Evolutionary conservation across 2,329 filamentous ascomycete genomes (phyloP), one percentile per base, ranked within the genome.

Genomic region (Cladosporium halotolerans): DNA sequence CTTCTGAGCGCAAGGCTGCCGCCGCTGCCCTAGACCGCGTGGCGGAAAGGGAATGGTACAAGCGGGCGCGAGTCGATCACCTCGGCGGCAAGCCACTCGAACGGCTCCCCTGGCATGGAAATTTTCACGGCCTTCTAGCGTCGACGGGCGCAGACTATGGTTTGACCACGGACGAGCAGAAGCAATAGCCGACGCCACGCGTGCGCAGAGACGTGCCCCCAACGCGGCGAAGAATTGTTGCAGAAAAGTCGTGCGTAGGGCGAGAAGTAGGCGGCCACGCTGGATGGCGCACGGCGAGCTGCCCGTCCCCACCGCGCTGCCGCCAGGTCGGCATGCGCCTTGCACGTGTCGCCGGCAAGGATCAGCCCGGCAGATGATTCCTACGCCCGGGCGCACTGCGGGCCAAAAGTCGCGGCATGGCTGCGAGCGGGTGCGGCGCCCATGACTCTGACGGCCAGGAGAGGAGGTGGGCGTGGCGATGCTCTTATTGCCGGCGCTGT

Each of bases 301-400:
- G 23, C 36, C n/a, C 36, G 16, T 8, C 36, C 13, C 48, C 48
- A 44, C 48, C 31, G 14, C 10, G 18, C 32, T 50, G 47, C 47
- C 34, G 46, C 46, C 28, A 41, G 28, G 47, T 39, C 47, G 47
- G 47, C 47, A 42, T 42, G 47, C 39, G 31, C 47, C 47, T 42
- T 34, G 28, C 40, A 51, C 48, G 48, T 51, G 48, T 51, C 47
- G 48, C 32, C 13, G 13, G 33, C 48, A 43, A 51, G 48, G 48
- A 51, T 51, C 16, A 44, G 40, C 48, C 48, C 48, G 48, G 48
- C 48, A 51, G 48, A 51, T 51, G 48, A 43, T n/a, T n/a, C 36
- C n/a, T 39, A 11, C 36, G 36, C 16, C 36, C 8, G 31, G 9
- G 28, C 14, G 28, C 32, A 42, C n/a, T 13, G n/a, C 9, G 2